A percentile compares a stretch with the other conserved stretches of the same genome.
Conservation (phyloP, 2,329 filamentous ascomycete genomes). For the Colletotrichum kahawae region DNA sequence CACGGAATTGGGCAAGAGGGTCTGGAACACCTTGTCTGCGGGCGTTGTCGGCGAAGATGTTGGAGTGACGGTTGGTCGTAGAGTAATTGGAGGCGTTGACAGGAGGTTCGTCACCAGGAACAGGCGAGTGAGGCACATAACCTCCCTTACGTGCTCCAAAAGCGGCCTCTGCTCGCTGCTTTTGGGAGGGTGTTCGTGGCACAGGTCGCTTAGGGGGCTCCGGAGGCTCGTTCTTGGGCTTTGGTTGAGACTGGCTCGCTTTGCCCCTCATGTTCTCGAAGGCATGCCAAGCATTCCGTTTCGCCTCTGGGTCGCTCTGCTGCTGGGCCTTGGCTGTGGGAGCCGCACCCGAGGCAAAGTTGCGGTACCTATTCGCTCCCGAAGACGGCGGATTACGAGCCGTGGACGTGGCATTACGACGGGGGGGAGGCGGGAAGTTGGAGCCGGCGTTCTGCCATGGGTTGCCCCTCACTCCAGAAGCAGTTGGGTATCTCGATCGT, state of each 20-base stretch:
- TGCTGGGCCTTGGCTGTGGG: conserved; percentile 46
- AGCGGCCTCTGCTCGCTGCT: conserved; percentile 58
- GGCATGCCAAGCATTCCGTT: conserved; percentile 45
- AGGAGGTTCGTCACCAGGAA: conserved; percentile 56
- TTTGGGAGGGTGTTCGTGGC: conserved; percentile 57
- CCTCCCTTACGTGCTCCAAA: conserved; percentile 58
- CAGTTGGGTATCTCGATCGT: conserved; percentile 44
- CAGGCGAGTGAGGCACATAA: conserved; percentile 54
- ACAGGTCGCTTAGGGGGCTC: conserved; percentile 41
- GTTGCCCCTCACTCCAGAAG: conserved; percentile 63
- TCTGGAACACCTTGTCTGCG: conserved; percentile 40
- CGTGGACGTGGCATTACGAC: conserved; percentile 35
- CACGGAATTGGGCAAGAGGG: conserved; percentile 53
- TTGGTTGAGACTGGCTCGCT: conserved; percentile 30
- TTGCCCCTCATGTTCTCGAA: conserved; percentile 49
- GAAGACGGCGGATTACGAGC: conserved; percentile 32
- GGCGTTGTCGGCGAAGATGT: conserved; percentile 27
- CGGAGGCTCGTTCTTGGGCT: conserved; percentile 29
- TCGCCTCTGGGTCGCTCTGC: conserved; percentile 36
- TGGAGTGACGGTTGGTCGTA: conserved; percentile 33
- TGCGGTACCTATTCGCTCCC: conserved; percentile 51
- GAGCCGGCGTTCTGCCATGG: conserved; percentile 57
- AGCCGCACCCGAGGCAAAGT: conserved; percentile 45
- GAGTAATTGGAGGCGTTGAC: conserved; percentile 57
- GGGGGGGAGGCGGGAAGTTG: conserved; percentile 57